These are phyloP conservation scores for Mrakia blollopis DNA, from an alignment of 768 basidiomycete species.

Conservation along the genomic window DNA sequence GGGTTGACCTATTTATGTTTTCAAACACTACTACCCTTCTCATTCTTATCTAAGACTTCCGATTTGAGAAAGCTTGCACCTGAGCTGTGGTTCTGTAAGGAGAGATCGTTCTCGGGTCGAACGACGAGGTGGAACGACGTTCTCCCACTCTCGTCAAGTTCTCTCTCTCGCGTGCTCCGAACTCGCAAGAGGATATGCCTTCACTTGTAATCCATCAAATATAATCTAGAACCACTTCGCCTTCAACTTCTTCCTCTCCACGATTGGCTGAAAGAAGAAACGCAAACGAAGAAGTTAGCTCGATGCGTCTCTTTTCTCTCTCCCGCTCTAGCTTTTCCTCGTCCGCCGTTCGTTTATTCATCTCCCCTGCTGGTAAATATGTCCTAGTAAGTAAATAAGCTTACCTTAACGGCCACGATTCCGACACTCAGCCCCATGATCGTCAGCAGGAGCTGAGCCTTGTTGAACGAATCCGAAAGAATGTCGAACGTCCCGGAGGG, in stretches of 20 bases:
- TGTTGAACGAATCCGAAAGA: constrained; percentile 81
- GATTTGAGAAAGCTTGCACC: too few species aligned
- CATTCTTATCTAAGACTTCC: too few species aligned
- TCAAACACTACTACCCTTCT: too few species aligned
- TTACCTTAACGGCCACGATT: constrained; percentile 59
- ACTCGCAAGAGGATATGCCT: too few species aligned
- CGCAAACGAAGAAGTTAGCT: background rate
- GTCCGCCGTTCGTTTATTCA: background rate
- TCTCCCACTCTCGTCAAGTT: too few species aligned
- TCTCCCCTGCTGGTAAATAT: background rate
- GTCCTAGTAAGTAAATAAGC: background rate
- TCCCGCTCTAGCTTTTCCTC: background rate
- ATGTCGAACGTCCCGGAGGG: constrained; percentile 91
- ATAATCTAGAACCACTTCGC: too few species aligned
- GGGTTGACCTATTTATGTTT: too few species aligned
- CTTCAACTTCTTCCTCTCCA: constrained; percentile 44
- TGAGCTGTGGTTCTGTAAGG: too few species aligned
- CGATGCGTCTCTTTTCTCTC: background rate
- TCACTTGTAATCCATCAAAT: too few species aligned
- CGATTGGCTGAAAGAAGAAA: constrained; percentile 58
- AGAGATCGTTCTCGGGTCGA: too few species aligned
- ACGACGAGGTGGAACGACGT: too few species aligned
- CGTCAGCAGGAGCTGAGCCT: constrained; percentile 79
- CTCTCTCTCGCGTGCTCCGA: too few species aligned
- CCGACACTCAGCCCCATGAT: constrained; percentile 64